Base-by-base conservation (phyloP, 2,329 filamentous ascomycete species). In the Fusarium sulawesiense region DNA sequence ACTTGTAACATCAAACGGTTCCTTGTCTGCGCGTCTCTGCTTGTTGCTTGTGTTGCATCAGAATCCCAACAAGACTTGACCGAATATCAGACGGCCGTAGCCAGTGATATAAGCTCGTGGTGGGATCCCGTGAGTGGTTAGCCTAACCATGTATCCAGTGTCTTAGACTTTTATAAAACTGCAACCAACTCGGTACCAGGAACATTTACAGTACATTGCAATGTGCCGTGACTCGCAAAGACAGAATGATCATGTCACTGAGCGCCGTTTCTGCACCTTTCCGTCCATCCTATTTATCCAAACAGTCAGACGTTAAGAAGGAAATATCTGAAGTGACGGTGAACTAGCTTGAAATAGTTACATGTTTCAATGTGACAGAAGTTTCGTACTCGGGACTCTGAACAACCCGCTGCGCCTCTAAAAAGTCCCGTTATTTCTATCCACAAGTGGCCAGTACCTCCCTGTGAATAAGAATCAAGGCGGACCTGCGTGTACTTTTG, bases 21-120 rank as follows among this genome's bases (percentile, higher is more conserved):
- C 10, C 13, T 16, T 18, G 7, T 23, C 20, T 32, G 18, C 30
- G 16, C 14, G 7, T 12, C 34, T 37, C 34, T 37, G 11, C 18
- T 37, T n/a, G 8, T 7, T 40, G 32, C 21, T n/a, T 18, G 12
- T 27, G 29, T 23, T 27, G 16, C 18, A 16, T n/a, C 20, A 20
- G 14, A 25, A 25, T 30, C 12, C 10, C 18, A 12, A n/a, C 34
- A 37, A n/a, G 34, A 56, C 18, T 16, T 30, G 16, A 9, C 10
- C 29, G 14, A 32, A 44, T 41, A 41, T 34, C 11, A 37, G 46
- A 46, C 25, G 13, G 34, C 12, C 29, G 18, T 42, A 42, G 58
- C 41, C 18, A 65, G 58, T 64, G 47, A 46, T 27, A 29, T 34
- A 23, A 32, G 23, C 71, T 51, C 69, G 64, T 73, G 66, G 59